Evolutionary conservation across 257 asterid species (phyloP).

Genomic region (Parsonsia alboflavescens): DNA sequence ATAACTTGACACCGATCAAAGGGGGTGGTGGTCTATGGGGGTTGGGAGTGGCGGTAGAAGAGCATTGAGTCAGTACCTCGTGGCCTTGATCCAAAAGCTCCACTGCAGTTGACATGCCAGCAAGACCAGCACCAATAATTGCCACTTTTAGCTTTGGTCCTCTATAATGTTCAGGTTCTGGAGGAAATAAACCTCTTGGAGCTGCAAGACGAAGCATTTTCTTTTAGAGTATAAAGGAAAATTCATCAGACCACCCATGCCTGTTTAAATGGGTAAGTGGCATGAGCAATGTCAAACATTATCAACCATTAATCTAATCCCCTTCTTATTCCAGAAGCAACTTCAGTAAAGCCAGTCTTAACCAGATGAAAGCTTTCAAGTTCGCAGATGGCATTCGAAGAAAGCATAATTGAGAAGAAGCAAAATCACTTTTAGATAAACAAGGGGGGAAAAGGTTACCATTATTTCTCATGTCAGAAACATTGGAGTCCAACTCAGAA

Average conservation of each 20-base stretch:
- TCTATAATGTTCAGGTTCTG: constrained; percentile 86
- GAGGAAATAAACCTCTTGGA: constrained; percentile 96
- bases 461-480: constrained; percentile 80
- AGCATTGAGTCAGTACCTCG: constrained; percentile 48
- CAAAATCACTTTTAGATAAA: neutral
- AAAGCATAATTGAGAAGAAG: neutral
- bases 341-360: neutral
- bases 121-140: constrained; percentile 95
- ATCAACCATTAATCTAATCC: neutral
- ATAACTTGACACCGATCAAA: neutral
- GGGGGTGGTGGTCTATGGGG: neutral
- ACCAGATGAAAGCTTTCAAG: neutral
- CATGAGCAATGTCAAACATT: neutral
- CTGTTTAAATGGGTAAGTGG: neutral
- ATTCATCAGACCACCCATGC: neutral
- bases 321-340: neutral
- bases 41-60: neutral
- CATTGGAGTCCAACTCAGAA: constrained; percentile 80
- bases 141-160: constrained; percentile 98
- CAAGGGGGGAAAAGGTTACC: constrained; percentile 32
- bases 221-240: constrained; percentile 10
- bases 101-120: constrained; percentile 99
- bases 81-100: constrained; percentile 99
- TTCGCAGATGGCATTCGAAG: neutral
- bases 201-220: constrained; percentile 47